Base-by-base conservation (phyloP, 352 stramenopile genomes). In the Phytopythium chamaehyphon region DNA sequence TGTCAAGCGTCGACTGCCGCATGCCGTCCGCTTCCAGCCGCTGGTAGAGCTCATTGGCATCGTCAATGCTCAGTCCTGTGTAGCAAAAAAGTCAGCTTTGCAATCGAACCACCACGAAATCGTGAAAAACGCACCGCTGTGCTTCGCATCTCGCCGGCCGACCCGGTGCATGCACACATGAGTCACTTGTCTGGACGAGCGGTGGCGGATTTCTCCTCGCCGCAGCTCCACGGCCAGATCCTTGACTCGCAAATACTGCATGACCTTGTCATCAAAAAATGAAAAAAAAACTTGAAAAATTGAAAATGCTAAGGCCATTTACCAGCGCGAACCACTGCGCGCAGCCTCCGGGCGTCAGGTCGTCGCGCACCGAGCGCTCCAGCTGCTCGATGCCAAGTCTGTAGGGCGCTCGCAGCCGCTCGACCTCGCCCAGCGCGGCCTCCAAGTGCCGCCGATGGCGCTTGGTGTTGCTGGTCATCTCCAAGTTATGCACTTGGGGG, bases 181-280 rank as follows among this genome's bases (percentile, higher is more conserved):
- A 26, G 26, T 40, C 36, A 79, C 66, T 2, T 40, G 22, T 19
- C 64, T 50, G 8, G 33, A 26, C 3, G 75, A 73, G 2, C 69
- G 63, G 49, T 92, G 82, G 24, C 82, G 75, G 43, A 85, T 64
- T 57, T 93, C 82, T 5, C 79, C 82, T 10, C 82, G 76, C n/a
- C 82, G 79, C 38, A 90, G 76, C 61, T 89, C 64, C 5, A 93
- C 65, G 7, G 64, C 69, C 6, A 90, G 23, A 35, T 93, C 82
- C 28, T 83, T 58, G 31, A 86, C 61, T 14, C 79, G 79, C 21
- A 93, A 50, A 50, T 87, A 93, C 78, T 86, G 43, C 8, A 42
- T n/a, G 14, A 9, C 19, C 16, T 1, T 19, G 57, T 3, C 11
- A 11, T 38, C 6, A n/a, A n/a, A n/a, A n/a, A 57, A 16, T 21